phyloP scores from a whole-genome alignment of 1,139 yeast species.

The Zhuliangozyma blackwelliae region DNA sequence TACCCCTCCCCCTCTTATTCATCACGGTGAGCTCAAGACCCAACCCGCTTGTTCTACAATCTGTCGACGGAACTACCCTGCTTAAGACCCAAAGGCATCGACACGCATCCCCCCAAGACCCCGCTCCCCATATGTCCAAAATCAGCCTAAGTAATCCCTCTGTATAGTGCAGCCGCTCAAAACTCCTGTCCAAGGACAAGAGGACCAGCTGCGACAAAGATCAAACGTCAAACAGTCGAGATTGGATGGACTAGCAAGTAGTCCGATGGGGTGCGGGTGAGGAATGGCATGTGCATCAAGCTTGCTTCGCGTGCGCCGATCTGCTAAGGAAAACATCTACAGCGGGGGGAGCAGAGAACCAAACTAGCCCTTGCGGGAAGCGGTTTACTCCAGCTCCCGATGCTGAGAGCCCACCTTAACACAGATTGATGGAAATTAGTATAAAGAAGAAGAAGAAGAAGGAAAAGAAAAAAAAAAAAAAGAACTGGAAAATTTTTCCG shows the following conservation, averaged over 20 bases:
- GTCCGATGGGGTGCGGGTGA: no score
- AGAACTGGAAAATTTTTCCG: constrained; percentile 5
- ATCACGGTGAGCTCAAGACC: constrained; percentile 63
- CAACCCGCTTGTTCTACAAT: constrained; percentile 56
- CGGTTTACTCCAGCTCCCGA: constrained; percentile 9
- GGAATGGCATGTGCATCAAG: constrained; percentile 18
- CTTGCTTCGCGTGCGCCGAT: constrained; percentile 72
- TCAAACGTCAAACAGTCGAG: constrained; percentile 7
- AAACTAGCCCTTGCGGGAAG: constrained; percentile 22
- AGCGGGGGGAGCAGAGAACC: constrained; percentile 14
- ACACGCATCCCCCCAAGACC: constrained; percentile 12
- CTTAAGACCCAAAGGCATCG: constrained; percentile 37
- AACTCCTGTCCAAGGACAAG: constrained; percentile 33
- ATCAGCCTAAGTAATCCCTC: constrained; percentile 19
- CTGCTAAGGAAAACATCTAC: constrained; percentile 48
- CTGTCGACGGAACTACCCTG: constrained; percentile 91
- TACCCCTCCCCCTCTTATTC: background rate
- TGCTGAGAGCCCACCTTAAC: constrained; percentile 43
- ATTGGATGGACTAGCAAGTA: constrained; percentile 1
- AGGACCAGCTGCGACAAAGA: constrained; percentile 40
- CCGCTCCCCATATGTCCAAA: constrained; percentile 13
- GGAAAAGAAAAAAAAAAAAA: constrained; percentile 1
- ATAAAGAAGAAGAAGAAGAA: constrained; percentile 10
- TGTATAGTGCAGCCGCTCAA: constrained; percentile 39
- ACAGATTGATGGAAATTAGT: constrained; percentile 43